A percentile compares a stretch with the other conserved stretches of the same genome.
Evolutionary conservation across 73 alveolate species (phyloP).

Genomic region (Tetrahymena borealis): DNA sequence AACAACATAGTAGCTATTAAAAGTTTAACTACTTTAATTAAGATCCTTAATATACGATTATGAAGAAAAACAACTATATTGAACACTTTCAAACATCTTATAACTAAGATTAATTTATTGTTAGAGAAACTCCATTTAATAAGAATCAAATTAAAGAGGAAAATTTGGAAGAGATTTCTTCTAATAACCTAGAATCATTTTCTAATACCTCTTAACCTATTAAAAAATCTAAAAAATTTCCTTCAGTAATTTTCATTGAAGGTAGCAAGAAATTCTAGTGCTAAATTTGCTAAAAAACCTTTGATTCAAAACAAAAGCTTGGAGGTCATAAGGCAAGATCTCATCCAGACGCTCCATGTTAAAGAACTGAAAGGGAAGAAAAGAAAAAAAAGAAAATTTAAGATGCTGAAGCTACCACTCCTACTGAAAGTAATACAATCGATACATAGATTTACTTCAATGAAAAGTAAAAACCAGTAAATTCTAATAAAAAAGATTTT

Average conservation of each 20-base stretch:
- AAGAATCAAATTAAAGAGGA: neutral
- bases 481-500: neutral
- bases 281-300: neutral
- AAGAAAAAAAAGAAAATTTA: neutral
- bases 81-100: no score
- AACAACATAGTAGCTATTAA: no score
- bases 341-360: neutral
- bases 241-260: neutral
- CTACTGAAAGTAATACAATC: neutral
- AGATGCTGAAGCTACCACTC: neutral
- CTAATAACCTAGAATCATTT: neutral
- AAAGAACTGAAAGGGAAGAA: neutral
- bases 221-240: neutral
- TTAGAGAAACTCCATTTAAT: no score
- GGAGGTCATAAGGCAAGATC: neutral
- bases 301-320: neutral
- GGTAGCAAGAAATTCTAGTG: neutral
- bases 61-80: no score
- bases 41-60: no score
- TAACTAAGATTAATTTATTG: no score
- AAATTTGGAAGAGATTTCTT: neutral
- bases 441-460: neutral
- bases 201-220: neutral
- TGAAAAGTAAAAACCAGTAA: neutral
- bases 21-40: no score